Evolutionary conservation across 352 stramenopile genomes (phyloP).

Genomic region (Phytopythium aichiense): DNA sequence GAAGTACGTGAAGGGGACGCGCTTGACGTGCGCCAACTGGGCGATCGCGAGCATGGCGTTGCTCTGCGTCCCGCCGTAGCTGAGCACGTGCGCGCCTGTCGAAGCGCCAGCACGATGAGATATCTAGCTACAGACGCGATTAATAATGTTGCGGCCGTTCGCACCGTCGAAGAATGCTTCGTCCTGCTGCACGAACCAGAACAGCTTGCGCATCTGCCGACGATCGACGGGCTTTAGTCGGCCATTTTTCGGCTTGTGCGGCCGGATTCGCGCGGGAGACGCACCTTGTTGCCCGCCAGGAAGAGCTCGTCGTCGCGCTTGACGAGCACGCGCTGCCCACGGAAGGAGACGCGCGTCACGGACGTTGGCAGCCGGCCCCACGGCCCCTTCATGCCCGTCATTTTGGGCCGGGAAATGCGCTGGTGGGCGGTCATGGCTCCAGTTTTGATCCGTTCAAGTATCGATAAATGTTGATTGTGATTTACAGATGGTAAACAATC

Average conservation of each 20-base stretch:
- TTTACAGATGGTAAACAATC: no score
- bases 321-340: constrained; percentile 65
- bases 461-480: no score
- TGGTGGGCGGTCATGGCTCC: no score
- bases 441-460: background rate
- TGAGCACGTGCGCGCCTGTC: constrained; percentile 52
- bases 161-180: constrained; percentile 52
- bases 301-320: constrained; percentile 81
- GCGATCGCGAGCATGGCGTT: constrained; percentile 86
- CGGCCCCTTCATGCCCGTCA: background rate
- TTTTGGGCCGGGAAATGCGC: no score
- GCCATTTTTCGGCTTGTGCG: background rate
- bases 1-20: constrained; percentile 84
- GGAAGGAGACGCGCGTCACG: constrained; percentile 63
- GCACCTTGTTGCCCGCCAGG: constrained; percentile 82
- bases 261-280: background rate
- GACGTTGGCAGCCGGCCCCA: constrained; percentile 26
- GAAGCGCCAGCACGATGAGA: background rate
- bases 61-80: constrained; percentile 77
- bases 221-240: no score
- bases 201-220: constrained; percentile 78
- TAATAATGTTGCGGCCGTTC: background rate
- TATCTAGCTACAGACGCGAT: background rate
- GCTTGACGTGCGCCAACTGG: constrained; percentile 66
- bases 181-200: constrained; percentile 68